Evolutionary conservation across 2,329 filamentous ascomycete genomes (phyloP).

Genomic region (Leptographium galeiforme): DNA sequence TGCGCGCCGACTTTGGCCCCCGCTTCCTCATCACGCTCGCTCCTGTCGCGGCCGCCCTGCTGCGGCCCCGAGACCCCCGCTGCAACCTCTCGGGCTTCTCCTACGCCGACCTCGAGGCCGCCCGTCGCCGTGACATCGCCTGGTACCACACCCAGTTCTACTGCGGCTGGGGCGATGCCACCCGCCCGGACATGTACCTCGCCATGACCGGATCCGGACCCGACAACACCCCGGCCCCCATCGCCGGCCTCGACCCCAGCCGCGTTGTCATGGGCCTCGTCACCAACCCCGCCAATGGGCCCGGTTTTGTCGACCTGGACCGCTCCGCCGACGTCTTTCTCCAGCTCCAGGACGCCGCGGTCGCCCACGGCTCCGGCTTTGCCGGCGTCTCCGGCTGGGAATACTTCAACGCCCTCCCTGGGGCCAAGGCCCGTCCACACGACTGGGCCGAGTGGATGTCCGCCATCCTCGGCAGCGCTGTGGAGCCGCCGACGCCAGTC

Average conservation of each 20-base stretch:
- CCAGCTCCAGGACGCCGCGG: slow-evolving; percentile 25
- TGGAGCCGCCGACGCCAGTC: neutral
- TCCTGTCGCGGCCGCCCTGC: slow-evolving; percentile 61
- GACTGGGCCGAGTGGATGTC: slow-evolving; percentile 60
- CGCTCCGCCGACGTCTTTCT: slow-evolving; percentile 40
- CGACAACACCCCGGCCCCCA: slow-evolving; percentile 43
- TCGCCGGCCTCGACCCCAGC: slow-evolving; percentile 51
- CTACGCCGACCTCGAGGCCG: slow-evolving; percentile 55
- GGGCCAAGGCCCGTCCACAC: slow-evolving; percentile 47
- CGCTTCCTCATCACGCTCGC: slow-evolving; percentile 63
- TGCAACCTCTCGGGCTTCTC: slow-evolving; percentile 62
- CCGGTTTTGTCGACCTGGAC: slow-evolving; percentile 48
- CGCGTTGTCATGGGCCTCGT: slow-evolving; percentile 64
- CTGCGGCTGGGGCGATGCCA: slow-evolving; percentile 64
- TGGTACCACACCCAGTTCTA: slow-evolving; percentile 85
- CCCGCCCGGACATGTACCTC: slow-evolving; percentile 33
- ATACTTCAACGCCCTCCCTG: slow-evolving; percentile 62
- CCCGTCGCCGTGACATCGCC: slow-evolving; percentile 47
- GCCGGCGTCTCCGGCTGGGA: slow-evolving; percentile 82
- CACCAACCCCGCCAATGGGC: slow-evolving; percentile 59
- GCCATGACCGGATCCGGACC: slow-evolving; percentile 39
- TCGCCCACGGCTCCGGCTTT: slow-evolving; percentile 26
- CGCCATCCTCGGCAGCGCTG: slow-evolving; percentile 14
- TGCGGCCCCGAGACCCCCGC: slow-evolving; percentile 38
- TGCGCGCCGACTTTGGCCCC: slow-evolving; percentile 51